phyloP scores from a whole-genome alignment of 2,329 filamentous ascomycete genomes.

The Clonostachys solani region DNA sequence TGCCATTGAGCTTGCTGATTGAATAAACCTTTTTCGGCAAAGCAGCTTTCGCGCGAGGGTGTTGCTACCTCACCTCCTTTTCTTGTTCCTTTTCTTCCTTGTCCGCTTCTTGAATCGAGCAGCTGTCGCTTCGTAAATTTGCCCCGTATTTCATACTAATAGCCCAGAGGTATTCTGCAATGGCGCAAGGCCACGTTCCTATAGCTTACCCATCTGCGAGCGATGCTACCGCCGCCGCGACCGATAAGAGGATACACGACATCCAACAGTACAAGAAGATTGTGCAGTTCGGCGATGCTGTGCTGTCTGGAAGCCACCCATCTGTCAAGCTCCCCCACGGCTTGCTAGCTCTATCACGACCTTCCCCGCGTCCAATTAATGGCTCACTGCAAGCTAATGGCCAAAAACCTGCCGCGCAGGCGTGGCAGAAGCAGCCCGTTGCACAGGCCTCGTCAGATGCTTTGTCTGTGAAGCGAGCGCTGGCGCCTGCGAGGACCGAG shows the following conservation, averaged over 20 bases:
- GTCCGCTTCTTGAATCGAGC: too few species aligned
- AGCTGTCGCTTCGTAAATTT: too few species aligned
- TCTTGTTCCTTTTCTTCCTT: too few species aligned
- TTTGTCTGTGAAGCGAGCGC: slow-evolving; percentile 28
- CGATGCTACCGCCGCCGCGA: slow-evolving; percentile 15
- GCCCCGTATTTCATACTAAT: too few species aligned
- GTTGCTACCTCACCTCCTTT: too few species aligned
- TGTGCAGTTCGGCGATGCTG: slow-evolving; percentile 72
- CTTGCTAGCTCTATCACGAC: not conserved
- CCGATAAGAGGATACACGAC: slow-evolving; percentile 49
- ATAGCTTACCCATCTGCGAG: slow-evolving; percentile 8
- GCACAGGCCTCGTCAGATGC: slow-evolving; percentile 14
- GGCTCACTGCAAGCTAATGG: not conserved
- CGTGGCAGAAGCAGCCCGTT: not conserved
- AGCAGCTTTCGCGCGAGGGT: too few species aligned
- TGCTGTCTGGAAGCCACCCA: slow-evolving; percentile 73
- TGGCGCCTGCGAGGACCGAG: slow-evolving; percentile 53
- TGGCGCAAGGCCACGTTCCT: slow-evolving; percentile 16
- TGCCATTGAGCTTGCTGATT: too few species aligned
- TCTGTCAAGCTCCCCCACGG: slow-evolving; percentile 50
- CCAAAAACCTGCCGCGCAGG: not conserved
- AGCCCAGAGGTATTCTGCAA: slow-evolving; percentile 3
- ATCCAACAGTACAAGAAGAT: slow-evolving; percentile 74
- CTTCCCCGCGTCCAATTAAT: not conserved
- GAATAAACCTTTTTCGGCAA: too few species aligned